These are phyloP conservation scores for Lupinus albus DNA, from an alignment of 306 rosid species.

Conservation along the genomic window DNA sequence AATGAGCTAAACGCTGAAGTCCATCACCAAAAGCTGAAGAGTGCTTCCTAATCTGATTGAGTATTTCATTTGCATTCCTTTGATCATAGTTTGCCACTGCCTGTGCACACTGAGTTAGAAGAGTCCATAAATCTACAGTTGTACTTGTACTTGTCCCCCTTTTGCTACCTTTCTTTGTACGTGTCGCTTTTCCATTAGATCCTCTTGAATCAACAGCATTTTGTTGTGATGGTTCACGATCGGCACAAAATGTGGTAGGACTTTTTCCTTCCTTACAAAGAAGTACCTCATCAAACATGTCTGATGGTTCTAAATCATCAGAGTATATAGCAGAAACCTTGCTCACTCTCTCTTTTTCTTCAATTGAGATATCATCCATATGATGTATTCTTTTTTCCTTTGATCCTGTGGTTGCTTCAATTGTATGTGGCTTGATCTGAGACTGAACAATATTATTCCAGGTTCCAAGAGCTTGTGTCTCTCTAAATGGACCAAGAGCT, in stretches of 20 bases:
- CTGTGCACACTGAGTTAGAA: conserved; percentile 74
- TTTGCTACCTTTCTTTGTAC: conserved; percentile 54
- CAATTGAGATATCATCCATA: conserved; percentile 37
- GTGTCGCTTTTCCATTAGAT: conserved; percentile 46
- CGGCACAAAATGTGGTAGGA: conserved; percentile 26
- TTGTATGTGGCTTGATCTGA: conserved; percentile 1
- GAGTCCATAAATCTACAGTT: conserved; percentile 62
- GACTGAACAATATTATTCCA: conserved; percentile 28
- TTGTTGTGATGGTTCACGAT: conserved; percentile 11
- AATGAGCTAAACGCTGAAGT: conserved; percentile 70
- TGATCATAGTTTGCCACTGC: conserved; percentile 69
- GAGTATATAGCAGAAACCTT: conserved; percentile 51
- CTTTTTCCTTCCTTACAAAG: conserved; percentile 39
- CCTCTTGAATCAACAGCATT: conserved; percentile 33
- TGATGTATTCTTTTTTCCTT: conserved; percentile 49
- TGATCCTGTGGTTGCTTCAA: conserved; percentile 20
- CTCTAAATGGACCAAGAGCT: conserved; percentile 41
- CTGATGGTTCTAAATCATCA: conserved; percentile 43
- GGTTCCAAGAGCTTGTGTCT: conserved; percentile 19
- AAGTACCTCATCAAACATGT: conserved; percentile 55
- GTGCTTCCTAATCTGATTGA: conserved; percentile 64
- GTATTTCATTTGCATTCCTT: conserved; percentile 56
- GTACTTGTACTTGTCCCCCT: conserved; percentile 36
- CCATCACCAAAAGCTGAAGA: conserved; percentile 71
- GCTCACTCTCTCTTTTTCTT: conserved; percentile 50